phyloP scores from a whole-genome alignment of 441 rosid species.

The Arabidopsis hybrid region DNA sequence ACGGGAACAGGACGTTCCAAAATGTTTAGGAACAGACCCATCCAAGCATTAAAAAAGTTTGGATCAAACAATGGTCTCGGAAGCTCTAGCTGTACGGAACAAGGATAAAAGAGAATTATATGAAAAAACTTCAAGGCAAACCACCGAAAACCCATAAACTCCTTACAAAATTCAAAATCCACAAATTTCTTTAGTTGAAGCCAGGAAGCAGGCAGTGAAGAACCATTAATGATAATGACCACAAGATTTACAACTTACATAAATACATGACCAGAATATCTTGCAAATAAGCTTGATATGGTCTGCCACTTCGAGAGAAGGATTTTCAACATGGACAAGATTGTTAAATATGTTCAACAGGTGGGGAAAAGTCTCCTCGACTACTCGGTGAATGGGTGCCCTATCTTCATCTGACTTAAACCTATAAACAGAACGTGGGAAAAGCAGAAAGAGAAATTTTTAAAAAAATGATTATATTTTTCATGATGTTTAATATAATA shows the following conservation, averaged over 20 bases:
- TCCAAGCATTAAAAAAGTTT: conserved; percentile 92
- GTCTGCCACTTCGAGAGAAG: conserved; percentile 90
- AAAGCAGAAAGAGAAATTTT: conserved; percentile 6
- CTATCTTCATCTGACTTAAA: conserved; percentile 98
- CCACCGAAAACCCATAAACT: conserved; percentile 4
- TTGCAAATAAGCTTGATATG: conserved; percentile 96
- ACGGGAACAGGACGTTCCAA: conserved; percentile 91
- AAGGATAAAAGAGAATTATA: conserved; percentile 28
- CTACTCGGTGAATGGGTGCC: conserved; percentile 77
- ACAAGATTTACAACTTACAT: conserved; percentile 63
- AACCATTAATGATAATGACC: neutral
- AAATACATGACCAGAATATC: conserved; percentile 98
- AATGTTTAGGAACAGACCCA: conserved; percentile 86
- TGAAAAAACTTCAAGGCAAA: conserved; percentile 2
- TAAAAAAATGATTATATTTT: neutral
- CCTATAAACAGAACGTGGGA: conserved; percentile 51
- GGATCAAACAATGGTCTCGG: conserved; percentile 90
- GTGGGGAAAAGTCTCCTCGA: conserved; percentile 89
- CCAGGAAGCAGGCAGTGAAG: conserved; percentile 14
- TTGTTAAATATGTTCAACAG: conserved; percentile 78
- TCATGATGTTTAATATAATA: neutral
- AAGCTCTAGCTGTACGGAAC: conserved; percentile 81
- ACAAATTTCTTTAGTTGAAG: neutral
- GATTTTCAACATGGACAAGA: conserved; percentile 82
- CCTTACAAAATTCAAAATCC: conserved; percentile 3